Percentiles rank a stretch among this genome's conserved stretches.
Evolutionary conservation across 2,329 filamentous ascomycete genomes (phyloP).

Genomic region (Colletotrichum camelliae): DNA sequence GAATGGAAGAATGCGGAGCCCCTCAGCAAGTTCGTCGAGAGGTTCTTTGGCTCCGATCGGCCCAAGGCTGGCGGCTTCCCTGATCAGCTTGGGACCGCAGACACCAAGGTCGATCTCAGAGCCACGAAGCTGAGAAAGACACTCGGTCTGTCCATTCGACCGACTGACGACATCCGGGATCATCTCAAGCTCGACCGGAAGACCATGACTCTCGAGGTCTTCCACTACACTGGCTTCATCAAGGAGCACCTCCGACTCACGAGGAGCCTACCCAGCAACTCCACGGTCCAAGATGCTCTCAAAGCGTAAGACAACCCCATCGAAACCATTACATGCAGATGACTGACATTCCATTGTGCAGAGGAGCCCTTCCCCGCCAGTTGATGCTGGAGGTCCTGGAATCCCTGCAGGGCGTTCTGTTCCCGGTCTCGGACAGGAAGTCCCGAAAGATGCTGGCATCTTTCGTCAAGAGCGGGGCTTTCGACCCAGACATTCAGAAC

Average conservation of each 20-base stretch:
- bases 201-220: constrained; percentile 9
- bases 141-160: background rate
- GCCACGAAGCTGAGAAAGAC: constrained; percentile 1
- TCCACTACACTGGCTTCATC: constrained; percentile 13
- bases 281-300: background rate
- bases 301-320: background rate
- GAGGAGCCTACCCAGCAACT: background rate
- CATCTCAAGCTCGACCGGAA: constrained; percentile 14
- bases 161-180: constrained; percentile 17
- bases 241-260: constrained; percentile 20
- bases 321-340: background rate
- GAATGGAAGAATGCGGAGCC: background rate
- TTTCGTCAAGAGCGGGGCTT: background rate
- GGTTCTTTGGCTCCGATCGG: background rate
- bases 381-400: constrained; percentile 18
- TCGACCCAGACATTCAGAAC: constrained; percentile 17
- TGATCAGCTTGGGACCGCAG: background rate
- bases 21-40: background rate
- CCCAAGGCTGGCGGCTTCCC: background rate
- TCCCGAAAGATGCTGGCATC: constrained; percentile 14
- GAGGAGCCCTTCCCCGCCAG: constrained; percentile 19
- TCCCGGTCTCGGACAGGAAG: constrained; percentile 18
- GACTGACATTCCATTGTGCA: background rate
- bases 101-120: background rate
- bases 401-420: constrained; percentile 20